Conservation (phyloP, 805 yeast species). For the Nakazawaea laoshanensis region DNA sequence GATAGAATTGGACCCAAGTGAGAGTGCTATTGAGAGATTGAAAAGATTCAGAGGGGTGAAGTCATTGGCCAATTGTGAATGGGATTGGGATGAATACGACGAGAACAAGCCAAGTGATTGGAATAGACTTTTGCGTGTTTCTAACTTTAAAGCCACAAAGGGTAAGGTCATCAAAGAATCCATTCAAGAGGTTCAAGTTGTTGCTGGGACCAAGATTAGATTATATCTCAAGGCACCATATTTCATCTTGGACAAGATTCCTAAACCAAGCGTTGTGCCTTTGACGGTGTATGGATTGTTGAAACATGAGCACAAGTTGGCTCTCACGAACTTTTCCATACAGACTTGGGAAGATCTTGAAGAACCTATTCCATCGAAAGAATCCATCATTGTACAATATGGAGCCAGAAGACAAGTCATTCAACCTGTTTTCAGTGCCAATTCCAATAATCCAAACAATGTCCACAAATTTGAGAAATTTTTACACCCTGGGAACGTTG, state of each 20-base stretch:
- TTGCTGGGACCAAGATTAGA: slow-evolving; percentile 58
- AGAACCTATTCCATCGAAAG: slow-evolving; percentile 78
- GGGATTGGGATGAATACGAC: slow-evolving; percentile 86
- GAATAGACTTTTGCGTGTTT: slow-evolving; percentile 58
- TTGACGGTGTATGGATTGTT: slow-evolving; percentile 67
- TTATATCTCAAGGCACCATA: slow-evolving; percentile 53
- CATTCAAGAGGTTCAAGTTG: slow-evolving; percentile 33
- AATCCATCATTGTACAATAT: slow-evolving; percentile 75
- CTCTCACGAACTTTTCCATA: slow-evolving; percentile 74
- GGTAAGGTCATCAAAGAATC: slow-evolving; percentile 60
- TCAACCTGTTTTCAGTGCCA: slow-evolving; percentile 76
- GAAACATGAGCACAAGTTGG: slow-evolving; percentile 78
- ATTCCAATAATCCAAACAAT: slow-evolving; percentile 68
- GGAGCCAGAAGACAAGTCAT: slow-evolving; percentile 86
- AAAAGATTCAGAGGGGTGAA: slow-evolving; percentile 81
- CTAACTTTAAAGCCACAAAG: slow-evolving; percentile 69
- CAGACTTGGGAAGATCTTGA: slow-evolving; percentile 88
- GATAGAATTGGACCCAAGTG: slow-evolving; percentile 71
- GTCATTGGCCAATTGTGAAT: slow-evolving; percentile 66
- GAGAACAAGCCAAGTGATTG: slow-evolving; percentile 55
- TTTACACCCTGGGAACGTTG: slow-evolving; percentile 65
- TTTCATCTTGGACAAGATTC: slow-evolving; percentile 31
- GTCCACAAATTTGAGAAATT: slow-evolving; percentile 83
- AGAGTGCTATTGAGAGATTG: slow-evolving; percentile 67
- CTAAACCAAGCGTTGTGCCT: slow-evolving; percentile 36